phyloP scores from a whole-genome alignment of 2,329 filamentous ascomycete genomes.

The Lachnellula arida region DNA sequence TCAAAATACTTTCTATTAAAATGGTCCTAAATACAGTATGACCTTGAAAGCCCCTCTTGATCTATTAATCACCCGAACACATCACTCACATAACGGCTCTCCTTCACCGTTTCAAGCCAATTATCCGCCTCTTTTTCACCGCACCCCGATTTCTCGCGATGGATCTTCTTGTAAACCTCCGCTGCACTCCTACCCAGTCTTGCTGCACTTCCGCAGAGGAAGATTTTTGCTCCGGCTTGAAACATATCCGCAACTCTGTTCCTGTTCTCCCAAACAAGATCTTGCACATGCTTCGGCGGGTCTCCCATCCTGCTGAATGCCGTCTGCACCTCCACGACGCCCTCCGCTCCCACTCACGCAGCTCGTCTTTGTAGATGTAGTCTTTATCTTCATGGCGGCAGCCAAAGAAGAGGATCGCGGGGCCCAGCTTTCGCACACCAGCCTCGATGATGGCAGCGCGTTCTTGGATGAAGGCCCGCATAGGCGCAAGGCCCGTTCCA shows the following conservation, averaged over 20 bases:
- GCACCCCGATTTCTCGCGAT: not conserved
- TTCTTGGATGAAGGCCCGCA: conserved; percentile 44
- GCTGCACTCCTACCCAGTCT: conserved; percentile 4
- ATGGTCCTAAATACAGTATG: no score
- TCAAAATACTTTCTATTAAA: no score
- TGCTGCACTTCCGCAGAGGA: conserved; percentile 7
- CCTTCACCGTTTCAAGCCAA: conserved; percentile 8
- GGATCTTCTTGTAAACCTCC: conserved; percentile 11
- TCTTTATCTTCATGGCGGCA: conserved; percentile 41
- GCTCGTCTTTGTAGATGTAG: conserved; percentile 38
- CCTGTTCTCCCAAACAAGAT: conserved; percentile 12
- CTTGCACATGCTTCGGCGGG: conserved; percentile 2
- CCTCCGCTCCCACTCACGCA: conserved; percentile 27
- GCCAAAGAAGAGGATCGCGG: conserved; percentile 44
- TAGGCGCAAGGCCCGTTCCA: conserved; percentile 40
- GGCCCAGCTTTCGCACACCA: conserved; percentile 7
- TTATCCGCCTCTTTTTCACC: conserved; percentile 10
- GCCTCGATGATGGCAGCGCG: conserved; percentile 28
- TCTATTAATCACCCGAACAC: conserved; percentile 2
- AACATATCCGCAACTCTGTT: conserved; percentile 7
- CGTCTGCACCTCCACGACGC: conserved; percentile 8
- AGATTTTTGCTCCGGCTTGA: conserved; percentile 9
- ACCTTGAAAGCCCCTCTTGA: no score
- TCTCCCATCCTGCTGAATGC: conserved; percentile 1
- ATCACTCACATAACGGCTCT: conserved; percentile 13